Base-by-base conservation (phyloP, 2,329 filamentous ascomycete genomes). In the Rosellinia necatrix region DNA sequence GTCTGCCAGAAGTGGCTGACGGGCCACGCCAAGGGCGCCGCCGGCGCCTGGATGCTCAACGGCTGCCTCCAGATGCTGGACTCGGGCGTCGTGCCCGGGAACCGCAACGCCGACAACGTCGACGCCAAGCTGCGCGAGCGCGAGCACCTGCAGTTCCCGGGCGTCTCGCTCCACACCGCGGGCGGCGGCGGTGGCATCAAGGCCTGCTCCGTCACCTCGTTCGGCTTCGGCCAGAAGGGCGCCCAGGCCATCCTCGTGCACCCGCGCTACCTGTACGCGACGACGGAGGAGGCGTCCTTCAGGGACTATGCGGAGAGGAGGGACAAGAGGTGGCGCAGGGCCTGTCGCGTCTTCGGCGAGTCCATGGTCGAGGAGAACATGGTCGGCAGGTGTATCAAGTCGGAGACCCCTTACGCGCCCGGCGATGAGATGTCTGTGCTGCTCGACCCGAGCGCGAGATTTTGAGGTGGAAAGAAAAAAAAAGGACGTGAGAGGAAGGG, bases 1-100 rank as follows among this genome's bases (percentile, higher is more conserved):
- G 92, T 99, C 74, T 97, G 97, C 89, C 94, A 99, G 78, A 99
- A 99, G 78, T 97, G 96, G 75, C 87, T 99, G 60, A 99, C 94
- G 50, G 94, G 94, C 75, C 94, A 99, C 74, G 93, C 94, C 70
- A 99, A 99, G 86, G 94, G 94, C 87, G 93, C 94, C 69, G 94
- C 94, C 56, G 94, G 94, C 80, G 94, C 93, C 43, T 99, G 93
- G 92, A 97, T 97, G 94, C 87, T 99, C 83, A 99, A 99, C 81
- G 94, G 94, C 64, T 93, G 91, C 74, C 79, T 99, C 73, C 94
- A 99, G 75, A 91, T 97, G 41, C 84, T 99, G 67, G 96, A 97
- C 80, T 88, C 84, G 47, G 93, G 94, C 70, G 81, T 97, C 43
- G 93, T 99, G 24, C 94, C 94, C 8, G 94, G 94, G 58, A 99